Evolutionary conservation across 306 rosid species (phyloP).

Genomic region (Prunus mira): DNA sequence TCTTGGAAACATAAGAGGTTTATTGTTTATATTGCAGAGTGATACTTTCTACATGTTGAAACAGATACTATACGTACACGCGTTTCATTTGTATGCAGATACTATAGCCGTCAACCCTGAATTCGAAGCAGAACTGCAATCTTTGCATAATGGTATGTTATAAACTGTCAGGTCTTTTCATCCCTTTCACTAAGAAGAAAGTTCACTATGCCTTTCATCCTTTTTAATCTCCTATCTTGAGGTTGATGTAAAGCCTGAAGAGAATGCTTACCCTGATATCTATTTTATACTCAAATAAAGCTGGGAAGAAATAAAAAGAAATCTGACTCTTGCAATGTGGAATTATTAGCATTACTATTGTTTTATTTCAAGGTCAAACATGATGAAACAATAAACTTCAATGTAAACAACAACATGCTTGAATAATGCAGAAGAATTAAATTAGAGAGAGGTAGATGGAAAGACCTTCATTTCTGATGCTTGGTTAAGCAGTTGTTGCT

Average conservation of each 20-base stretch:
- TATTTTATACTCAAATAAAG: not conserved
- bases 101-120: too few species aligned
- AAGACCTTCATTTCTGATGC: conserved; percentile 67
- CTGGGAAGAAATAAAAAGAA: not conserved
- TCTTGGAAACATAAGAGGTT: not conserved
- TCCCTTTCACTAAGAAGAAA: too few species aligned
- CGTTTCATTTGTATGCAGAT: too few species aligned
- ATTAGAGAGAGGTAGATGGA: conserved; percentile 6
- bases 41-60: not conserved
- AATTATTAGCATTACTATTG: not conserved
- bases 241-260: too few species aligned
- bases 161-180: too few species aligned
- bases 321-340: not conserved
- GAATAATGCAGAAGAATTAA: not conserved
- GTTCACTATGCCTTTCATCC: too few species aligned
- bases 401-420: not conserved
- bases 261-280: not conserved
- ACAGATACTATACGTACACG: not conserved
- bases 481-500: conserved; percentile 47
- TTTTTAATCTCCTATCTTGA: too few species aligned
- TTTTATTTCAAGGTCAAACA: too few species aligned
- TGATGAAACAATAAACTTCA: not conserved
- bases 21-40: not conserved
- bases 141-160: too few species aligned
- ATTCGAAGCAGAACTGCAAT: too few species aligned